Evolutionary conservation across 352 stramenopile species (phyloP).

Genomic region (Globisporangium carolinianum): DNA sequence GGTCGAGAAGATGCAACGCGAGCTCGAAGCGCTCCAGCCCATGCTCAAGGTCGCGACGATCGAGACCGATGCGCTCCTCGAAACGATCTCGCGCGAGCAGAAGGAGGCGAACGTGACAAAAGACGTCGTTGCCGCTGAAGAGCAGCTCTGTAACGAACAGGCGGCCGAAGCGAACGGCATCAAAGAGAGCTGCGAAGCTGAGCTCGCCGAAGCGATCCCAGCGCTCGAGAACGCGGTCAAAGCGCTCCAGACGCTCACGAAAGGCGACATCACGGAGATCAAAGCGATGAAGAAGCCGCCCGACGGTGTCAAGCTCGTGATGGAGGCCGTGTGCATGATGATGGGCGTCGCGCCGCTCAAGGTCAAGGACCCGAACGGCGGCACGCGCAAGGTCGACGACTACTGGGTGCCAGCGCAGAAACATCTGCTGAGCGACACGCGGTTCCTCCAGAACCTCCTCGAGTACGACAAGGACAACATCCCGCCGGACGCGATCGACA

Average conservation of each 20-base stretch:
- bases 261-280: conserved; percentile 93
- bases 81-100: conserved; percentile 86
- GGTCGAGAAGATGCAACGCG: conserved; percentile 91
- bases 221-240: conserved; percentile 88
- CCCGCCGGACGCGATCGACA: conserved; percentile 83
- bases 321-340: conserved; percentile 95
- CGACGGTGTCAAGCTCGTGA: conserved; percentile 91
- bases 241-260: conserved; percentile 91
- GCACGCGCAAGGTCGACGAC: conserved; percentile 91
- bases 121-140: conserved; percentile 74
- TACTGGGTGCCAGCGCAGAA: conserved; percentile 94
- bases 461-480: conserved; percentile 97
- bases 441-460: conserved; percentile 91
- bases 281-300: conserved; percentile 96
- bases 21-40: conserved; percentile 90
- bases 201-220: conserved; percentile 90
- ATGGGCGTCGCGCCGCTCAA: conserved; percentile 90
- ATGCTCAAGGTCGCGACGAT: conserved; percentile 89
- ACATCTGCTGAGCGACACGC: conserved; percentile 86
- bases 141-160: conserved; percentile 83
- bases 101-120: conserved; percentile 86
- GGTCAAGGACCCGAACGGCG: conserved; percentile 88
- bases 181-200: conserved; percentile 88
- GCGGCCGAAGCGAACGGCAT: conserved; percentile 85
- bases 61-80: conserved; percentile 86